Percentiles rank a stretch among this genome's conserved stretches.
These are phyloP conservation scores for Thalia dealbata DNA, from an alignment of 176 grass and related monocot species.

Conservation along the genomic window DNA sequence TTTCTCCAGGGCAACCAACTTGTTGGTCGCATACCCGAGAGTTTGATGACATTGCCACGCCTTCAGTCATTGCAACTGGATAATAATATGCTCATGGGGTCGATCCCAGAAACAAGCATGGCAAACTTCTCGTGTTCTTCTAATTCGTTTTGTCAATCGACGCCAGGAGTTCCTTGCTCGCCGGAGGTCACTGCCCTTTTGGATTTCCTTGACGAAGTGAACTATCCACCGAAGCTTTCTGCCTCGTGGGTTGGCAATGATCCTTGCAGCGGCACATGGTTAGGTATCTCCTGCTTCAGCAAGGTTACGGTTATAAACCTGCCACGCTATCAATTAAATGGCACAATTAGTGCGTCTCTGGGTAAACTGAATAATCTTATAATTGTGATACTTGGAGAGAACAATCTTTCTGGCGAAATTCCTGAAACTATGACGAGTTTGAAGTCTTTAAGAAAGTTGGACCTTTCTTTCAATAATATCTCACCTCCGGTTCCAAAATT, in stretches of 20 bases:
- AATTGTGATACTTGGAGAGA: slow-evolving; percentile 36
- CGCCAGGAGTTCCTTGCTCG: slow-evolving; percentile 7
- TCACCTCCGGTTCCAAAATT: slow-evolving; percentile 50
- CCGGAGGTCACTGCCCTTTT: slow-evolving; percentile 10
- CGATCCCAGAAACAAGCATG: slow-evolving; percentile 6
- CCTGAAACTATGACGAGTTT: slow-evolving; percentile 43
- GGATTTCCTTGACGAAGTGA: slow-evolving; percentile 11
- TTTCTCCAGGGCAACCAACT: slow-evolving; percentile 65
- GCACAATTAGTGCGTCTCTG: slow-evolving; percentile 52
- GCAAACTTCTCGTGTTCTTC: background rate
- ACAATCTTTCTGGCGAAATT: slow-evolving; percentile 51
- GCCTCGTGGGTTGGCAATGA: slow-evolving; percentile 5
- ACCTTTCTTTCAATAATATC: slow-evolving; percentile 60
- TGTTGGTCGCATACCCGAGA: slow-evolving; percentile 42
- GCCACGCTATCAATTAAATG: slow-evolving; percentile 33
- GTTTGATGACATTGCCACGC: slow-evolving; percentile 6
- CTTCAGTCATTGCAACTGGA: slow-evolving; percentile 8
- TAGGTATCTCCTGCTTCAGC: background rate
- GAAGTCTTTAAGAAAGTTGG: slow-evolving; percentile 40
- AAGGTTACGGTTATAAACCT: slow-evolving; percentile 14
- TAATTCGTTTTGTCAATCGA: slow-evolving; percentile 15
- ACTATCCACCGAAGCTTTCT: background rate
- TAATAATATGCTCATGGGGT: slow-evolving; percentile 11
- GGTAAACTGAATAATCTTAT: slow-evolving; percentile 32
- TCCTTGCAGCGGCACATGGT: slow-evolving; percentile 12